Base-by-base conservation (phyloP, 1,139 yeast species). In the Pichia sp. region DNA sequence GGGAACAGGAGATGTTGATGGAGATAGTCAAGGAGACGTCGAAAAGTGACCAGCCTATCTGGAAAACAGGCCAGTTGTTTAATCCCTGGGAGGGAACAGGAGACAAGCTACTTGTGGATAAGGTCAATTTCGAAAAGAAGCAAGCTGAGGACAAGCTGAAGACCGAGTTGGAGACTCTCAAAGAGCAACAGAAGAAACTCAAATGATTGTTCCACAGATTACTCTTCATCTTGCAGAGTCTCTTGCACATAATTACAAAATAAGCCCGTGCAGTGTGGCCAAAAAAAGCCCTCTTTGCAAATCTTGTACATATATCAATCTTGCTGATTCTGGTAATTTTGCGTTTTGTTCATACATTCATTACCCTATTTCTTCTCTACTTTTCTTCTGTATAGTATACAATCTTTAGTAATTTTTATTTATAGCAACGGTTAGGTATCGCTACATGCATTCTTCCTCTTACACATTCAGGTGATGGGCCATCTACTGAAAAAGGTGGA, bases 61-160 rank as follows among this genome's bases (percentile, higher is more conserved):
- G 95, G 95, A 83, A 79, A 65, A 82, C 95, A 0, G 95, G 91
- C 0, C 73, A 80, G 1, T 77, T 86, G 48, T 73, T 74, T 47
- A 76, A 85, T 2, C 95, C 95, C 0, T 84, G 81, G 74, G 88
- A 62, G 43, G 58, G 59, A 64, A 56, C 70, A 25, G 72, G 74
- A 2, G 70, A 72, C 47, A 68, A 78, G 51, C 34, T 63, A 19
- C 50, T 67, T n/a, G 75, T 79, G 23, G 73, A 79, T 61, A 72
- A 75, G 52, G 80, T 79, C 50, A 70, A 71, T 49, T 78, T 78
- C 56, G 80, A 80, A 58, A 72, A 71, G 58, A 69, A 74, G 41
- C 65, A 70, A 48, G 84, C 83, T 3, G 72, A 70, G 23, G 70
- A 71, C 44, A 68, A 66, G 42, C 80, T 79, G 62, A 69, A 70